phyloP scores from a whole-genome alignment of 1,284 basidiomycete genomes.

The Rhodofomes roseus region DNA sequence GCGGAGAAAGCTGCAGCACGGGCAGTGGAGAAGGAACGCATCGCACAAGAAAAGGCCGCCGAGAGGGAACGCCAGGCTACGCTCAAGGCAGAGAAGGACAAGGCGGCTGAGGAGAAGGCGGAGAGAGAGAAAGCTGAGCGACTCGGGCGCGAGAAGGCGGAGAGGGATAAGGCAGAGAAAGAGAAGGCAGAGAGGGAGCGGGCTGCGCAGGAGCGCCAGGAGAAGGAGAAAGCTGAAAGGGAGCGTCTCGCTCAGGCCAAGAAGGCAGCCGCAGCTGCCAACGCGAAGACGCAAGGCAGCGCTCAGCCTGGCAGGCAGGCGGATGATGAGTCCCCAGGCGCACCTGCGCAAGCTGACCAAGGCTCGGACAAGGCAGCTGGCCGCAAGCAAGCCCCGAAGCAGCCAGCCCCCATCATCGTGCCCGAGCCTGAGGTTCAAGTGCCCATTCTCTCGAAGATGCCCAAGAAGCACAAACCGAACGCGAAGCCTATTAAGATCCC shows the following conservation, averaged over 20 bases:
- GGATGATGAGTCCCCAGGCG: slow-evolving; percentile 11
- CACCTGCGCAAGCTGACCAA: slow-evolving; percentile 22
- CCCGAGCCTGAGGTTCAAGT: slow-evolving; percentile 47
- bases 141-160: slow-evolving; percentile 34
- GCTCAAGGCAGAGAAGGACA: slow-evolving; percentile 34
- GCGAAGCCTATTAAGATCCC: slow-evolving; percentile 55
- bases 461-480: slow-evolving; percentile 73
- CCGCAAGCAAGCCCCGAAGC: slow-evolving; percentile 14
- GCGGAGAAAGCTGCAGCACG: slow-evolving; percentile 51
- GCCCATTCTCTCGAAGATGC: slow-evolving; percentile 73
- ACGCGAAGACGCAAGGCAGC: slow-evolving; percentile 19
- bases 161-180: slow-evolving; percentile 26
- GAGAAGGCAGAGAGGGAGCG: slow-evolving; percentile 20
- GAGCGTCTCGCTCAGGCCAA: slow-evolving; percentile 29
- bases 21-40: slow-evolving; percentile 45
- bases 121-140: slow-evolving; percentile 37
- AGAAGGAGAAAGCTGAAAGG: slow-evolving; percentile 26
- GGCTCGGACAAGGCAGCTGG: slow-evolving; percentile 10
- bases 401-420: slow-evolving; percentile 14
- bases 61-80: slow-evolving; percentile 41
- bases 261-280: slow-evolving; percentile 30
- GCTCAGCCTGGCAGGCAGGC: slow-evolving; percentile 10
- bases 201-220: slow-evolving; percentile 2
- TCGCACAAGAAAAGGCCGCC: slow-evolving; percentile 40
- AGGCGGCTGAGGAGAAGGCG: slow-evolving; percentile 34